These are phyloP conservation scores for Hirsutella rhossiliensis DNA, from an alignment of 2,329 filamentous ascomycete genomes.

Conservation along the genomic window DNA sequence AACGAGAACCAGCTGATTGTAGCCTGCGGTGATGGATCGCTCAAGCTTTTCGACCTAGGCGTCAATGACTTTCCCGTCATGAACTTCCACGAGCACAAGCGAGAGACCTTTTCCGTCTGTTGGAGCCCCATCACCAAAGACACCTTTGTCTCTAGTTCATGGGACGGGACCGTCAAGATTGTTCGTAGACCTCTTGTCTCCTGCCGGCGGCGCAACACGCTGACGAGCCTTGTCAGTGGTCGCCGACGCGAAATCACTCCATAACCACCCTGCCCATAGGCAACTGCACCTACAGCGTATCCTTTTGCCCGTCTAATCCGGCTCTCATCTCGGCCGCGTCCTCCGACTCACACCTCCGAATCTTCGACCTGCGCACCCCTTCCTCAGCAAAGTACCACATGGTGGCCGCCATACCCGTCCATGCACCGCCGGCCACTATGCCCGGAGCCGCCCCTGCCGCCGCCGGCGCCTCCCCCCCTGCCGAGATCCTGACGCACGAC, in stretches of 20 bases:
- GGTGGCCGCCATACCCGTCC: slow-evolving; percentile 70
- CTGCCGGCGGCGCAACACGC: neutral
- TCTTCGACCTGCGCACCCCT: slow-evolving; percentile 87
- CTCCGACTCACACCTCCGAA: slow-evolving; percentile 75
- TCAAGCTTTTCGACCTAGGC: slow-evolving; percentile 85
- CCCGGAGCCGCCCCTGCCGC: slow-evolving; percentile 26
- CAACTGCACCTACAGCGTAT: slow-evolving; percentile 86
- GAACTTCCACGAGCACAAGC: slow-evolving; percentile 85
- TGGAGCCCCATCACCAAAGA: slow-evolving; percentile 92
- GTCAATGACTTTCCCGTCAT: slow-evolving; percentile 77
- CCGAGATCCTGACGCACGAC: slow-evolving; percentile 86
- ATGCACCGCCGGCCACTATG: slow-evolving; percentile 20
- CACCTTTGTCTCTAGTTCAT: slow-evolving; percentile 80
- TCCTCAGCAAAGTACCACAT: slow-evolving; percentile 81
- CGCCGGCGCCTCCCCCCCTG: slow-evolving; percentile 41
- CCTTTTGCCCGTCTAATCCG: slow-evolving; percentile 81
- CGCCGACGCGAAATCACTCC: slow-evolving; percentile 61
- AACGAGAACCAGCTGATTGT: slow-evolving; percentile 90
- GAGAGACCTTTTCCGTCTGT: slow-evolving; percentile 83
- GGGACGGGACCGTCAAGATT: slow-evolving; percentile 94
- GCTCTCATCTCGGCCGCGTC: slow-evolving; percentile 78
- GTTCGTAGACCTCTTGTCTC: slow-evolving; percentile 24
- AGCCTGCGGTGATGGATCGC: slow-evolving; percentile 82
- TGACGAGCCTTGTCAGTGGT: slow-evolving; percentile 49
- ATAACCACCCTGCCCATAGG: slow-evolving; percentile 82